phyloP scores from a whole-genome alignment of 1,284 basidiomycete genomes.

The Rhodotorula sp. region DNA sequence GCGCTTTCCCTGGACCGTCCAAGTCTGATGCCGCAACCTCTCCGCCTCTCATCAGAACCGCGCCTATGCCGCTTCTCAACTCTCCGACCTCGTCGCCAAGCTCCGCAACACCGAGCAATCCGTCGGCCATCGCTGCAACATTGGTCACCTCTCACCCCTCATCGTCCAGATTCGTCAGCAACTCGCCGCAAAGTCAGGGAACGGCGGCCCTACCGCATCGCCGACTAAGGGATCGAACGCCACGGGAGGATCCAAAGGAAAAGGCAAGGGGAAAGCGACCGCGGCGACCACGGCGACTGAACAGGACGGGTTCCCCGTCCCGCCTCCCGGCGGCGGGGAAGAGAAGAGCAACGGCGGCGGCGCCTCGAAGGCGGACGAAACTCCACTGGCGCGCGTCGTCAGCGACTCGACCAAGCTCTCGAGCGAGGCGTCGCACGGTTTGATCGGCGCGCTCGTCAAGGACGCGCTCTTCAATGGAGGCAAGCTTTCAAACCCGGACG shows the following conservation, averaged over 20 bases:
- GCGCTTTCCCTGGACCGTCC: not conserved
- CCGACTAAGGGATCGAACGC: not conserved
- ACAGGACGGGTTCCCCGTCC: not conserved
- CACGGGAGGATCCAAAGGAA: not conserved
- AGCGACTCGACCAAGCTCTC: slow-evolving; percentile 37
- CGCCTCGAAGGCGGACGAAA: slow-evolving; percentile 22
- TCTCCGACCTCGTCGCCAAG: slow-evolving; percentile 84
- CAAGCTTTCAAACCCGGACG: slow-evolving; percentile 7
- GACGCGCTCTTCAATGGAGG: slow-evolving; percentile 39
- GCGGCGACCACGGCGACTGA: not conserved
- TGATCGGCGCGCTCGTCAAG: slow-evolving; percentile 40
- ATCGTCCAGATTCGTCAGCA: slow-evolving; percentile 34
- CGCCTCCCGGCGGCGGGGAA: not conserved
- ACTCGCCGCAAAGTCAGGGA: not conserved
- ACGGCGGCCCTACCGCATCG: not conserved
- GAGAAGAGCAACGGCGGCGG: not conserved
- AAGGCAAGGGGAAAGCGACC: slow-evolving; percentile 21
- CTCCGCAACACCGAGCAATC: slow-evolving; percentile 52
- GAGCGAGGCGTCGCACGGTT: slow-evolving; percentile 30
- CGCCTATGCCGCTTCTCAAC: slow-evolving; percentile 82
- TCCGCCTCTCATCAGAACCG: slow-evolving; percentile 66
- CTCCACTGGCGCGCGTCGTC: slow-evolving; percentile 31
- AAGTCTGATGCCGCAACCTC: not conserved
- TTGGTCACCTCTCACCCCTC: slow-evolving; percentile 32
- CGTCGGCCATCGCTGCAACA: slow-evolving; percentile 38